A percentile compares a stretch with the other conserved stretches of the same genome.
Evolutionary conservation across 345 rosid species (phyloP).

Genomic region (Euclidium syriacum): DNA sequence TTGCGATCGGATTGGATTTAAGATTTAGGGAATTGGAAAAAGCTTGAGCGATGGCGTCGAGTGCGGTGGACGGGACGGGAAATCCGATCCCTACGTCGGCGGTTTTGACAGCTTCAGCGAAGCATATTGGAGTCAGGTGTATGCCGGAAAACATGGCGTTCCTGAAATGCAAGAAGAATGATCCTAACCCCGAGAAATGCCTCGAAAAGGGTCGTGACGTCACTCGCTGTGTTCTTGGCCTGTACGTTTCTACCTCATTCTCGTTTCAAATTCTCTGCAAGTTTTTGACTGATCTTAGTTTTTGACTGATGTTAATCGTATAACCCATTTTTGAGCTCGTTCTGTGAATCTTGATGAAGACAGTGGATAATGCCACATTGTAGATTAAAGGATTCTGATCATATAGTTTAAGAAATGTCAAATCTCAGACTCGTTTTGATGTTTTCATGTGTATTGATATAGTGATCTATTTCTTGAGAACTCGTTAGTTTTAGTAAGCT

Average conservation of each 20-base stretch:
- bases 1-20: neutral
- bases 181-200: slow-evolving; percentile 89
- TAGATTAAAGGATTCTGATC: neutral
- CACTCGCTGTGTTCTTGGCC: slow-evolving; percentile 76
- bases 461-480: neutral
- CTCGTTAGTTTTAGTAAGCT: neutral
- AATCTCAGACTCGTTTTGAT: neutral
- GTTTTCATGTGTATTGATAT: neutral
- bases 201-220: slow-evolving; percentile 83
- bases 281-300: no score
- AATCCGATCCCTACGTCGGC: slow-evolving; percentile 83
- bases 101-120: slow-evolving; percentile 68
- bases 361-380: neutral
- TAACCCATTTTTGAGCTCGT: neutral
- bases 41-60: slow-evolving; percentile 47
- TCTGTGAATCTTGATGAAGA: neutral
- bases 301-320: neutral
- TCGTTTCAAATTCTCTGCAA: neutral
- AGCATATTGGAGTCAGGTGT: slow-evolving; percentile 66
- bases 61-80: slow-evolving; percentile 52
- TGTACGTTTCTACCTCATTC: slow-evolving; percentile 36
- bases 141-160: slow-evolving; percentile 59
- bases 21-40: neutral
- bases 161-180: slow-evolving; percentile 85
- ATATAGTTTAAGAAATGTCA: neutral